Evolutionary conservation across 1,284 basidiomycete genomes (phyloP).

Genomic region (Athelia psychrophila): DNA sequence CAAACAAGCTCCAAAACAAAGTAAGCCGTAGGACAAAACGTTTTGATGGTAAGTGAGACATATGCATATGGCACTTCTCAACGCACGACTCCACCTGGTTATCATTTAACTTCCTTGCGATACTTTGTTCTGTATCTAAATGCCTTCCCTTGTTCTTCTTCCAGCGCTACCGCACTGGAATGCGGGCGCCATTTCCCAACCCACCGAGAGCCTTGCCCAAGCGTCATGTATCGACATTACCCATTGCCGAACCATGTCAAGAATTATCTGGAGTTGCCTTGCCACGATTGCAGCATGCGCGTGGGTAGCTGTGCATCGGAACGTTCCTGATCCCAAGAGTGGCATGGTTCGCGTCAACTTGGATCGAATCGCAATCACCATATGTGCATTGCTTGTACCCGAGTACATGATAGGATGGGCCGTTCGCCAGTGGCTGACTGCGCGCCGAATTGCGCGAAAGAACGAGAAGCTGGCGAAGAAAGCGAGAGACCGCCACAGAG

Average conservation of each 20-base stretch:
- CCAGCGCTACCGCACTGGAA: no score
- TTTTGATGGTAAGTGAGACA: no score
- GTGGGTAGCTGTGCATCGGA: constrained; percentile 9
- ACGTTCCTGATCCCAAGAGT: constrained; percentile 5
- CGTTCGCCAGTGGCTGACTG: not conserved
- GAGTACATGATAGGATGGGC: not conserved
- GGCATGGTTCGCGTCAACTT: not conserved
- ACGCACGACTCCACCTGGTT: no score
- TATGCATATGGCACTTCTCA: no score
- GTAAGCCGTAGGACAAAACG: no score
- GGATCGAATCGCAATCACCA: not conserved
- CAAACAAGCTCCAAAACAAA: no score
- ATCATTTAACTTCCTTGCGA: no score
- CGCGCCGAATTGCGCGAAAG: not conserved
- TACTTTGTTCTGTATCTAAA: no score
- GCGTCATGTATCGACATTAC: no score
- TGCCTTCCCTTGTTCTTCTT: no score
- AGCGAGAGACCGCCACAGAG: not conserved
- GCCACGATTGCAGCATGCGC: constrained; percentile 9
- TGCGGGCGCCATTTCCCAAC: no score
- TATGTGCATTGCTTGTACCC: not conserved
- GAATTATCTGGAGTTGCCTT: constrained; percentile 11
- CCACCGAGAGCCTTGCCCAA: no score
- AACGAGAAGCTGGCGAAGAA: not conserved
- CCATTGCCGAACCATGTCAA: constrained; percentile 2